phyloP scores from a whole-genome alignment of 306 rosid genomes.

The Chamaecrista fasciculata region DNA sequence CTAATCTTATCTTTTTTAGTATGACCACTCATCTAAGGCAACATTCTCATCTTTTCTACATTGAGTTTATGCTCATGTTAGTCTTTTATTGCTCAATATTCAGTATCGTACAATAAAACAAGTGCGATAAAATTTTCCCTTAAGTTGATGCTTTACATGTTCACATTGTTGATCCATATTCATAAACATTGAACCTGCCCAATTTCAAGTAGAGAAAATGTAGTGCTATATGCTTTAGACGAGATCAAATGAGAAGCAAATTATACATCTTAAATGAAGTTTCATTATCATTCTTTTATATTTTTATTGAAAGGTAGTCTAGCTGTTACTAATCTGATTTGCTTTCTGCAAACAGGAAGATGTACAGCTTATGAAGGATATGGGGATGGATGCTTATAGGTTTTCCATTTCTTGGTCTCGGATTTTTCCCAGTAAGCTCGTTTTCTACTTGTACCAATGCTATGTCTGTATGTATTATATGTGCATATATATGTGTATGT shows the following conservation, averaged over 20 bases:
- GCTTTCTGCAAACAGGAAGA: constrained; percentile 55
- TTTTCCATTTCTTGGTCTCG: constrained; percentile 95
- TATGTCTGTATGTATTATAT: not conserved
- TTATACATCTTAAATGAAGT: not conserved
- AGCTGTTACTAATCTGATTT: not conserved
- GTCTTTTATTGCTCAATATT: too few species aligned
- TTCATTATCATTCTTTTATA: not conserved
- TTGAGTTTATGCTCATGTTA: too few species aligned
- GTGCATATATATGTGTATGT: not conserved
- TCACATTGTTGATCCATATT: too few species aligned
- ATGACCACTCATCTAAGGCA: too few species aligned
- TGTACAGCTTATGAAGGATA: constrained; percentile 76
- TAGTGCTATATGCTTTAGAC: not conserved
- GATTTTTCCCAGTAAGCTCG: constrained; percentile 70
- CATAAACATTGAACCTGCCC: not conserved
- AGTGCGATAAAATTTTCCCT: too few species aligned
- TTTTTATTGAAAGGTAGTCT: constrained; percentile 6
- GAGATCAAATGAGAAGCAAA: not conserved
- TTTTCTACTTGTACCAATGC: not conserved
- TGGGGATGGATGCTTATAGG: constrained; percentile 89
- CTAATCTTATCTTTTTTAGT: too few species aligned
- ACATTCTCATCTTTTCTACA: too few species aligned
- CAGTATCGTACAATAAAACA: too few species aligned
- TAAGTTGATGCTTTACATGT: too few species aligned
- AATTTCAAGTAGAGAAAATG: not conserved